Percentiles rank a stretch among this genome's conserved stretches.
phyloP scores from a whole-genome alignment of 176 grass and related monocot species.

The Triticum turgidum region DNA sequence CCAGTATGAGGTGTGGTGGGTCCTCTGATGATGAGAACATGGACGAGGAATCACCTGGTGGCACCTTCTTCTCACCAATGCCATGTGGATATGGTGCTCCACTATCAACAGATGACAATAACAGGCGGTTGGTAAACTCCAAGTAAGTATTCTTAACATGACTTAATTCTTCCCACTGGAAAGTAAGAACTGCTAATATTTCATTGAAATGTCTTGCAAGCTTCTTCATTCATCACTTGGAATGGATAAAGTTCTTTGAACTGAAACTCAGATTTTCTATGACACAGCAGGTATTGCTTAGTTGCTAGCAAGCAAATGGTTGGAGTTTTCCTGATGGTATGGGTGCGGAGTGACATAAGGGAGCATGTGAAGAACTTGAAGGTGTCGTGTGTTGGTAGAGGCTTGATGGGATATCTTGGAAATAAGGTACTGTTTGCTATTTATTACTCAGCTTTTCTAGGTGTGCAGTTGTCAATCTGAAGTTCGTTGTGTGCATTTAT shows the following conservation, averaged over 20 bases:
- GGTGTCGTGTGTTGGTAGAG: conserved; percentile 94
- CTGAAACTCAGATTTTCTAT: conserved; percentile 28
- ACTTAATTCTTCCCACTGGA: neutral
- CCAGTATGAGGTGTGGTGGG: conserved; percentile 68
- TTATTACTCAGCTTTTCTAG: neutral
- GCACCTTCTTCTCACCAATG: conserved; percentile 72
- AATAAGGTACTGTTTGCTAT: conserved; percentile 63
- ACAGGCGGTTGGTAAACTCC: conserved; percentile 38
- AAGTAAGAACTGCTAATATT: neutral
- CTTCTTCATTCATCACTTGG: neutral
- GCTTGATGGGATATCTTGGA: conserved; percentile 96
- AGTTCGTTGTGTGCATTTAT: neutral
- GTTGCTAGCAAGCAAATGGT: conserved; percentile 98
- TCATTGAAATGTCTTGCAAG: neutral
- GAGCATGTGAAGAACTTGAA: conserved; percentile 89
- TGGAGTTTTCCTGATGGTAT: conserved; percentile 90
- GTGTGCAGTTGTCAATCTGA: neutral
- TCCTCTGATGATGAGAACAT: conserved; percentile 90
- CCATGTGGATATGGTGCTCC: conserved; percentile 59
- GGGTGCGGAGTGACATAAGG: conserved; percentile 87
- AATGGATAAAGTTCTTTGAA: neutral
- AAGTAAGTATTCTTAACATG: conserved; percentile 35
- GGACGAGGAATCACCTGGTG: conserved; percentile 76
- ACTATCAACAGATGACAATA: conserved; percentile 42
- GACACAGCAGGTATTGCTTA: conserved; percentile 69